A percentile compares a stretch with the other conserved stretches of the same genome.
Conservation (phyloP, 345 rosid species). For the Populus pruinosa region DNA sequence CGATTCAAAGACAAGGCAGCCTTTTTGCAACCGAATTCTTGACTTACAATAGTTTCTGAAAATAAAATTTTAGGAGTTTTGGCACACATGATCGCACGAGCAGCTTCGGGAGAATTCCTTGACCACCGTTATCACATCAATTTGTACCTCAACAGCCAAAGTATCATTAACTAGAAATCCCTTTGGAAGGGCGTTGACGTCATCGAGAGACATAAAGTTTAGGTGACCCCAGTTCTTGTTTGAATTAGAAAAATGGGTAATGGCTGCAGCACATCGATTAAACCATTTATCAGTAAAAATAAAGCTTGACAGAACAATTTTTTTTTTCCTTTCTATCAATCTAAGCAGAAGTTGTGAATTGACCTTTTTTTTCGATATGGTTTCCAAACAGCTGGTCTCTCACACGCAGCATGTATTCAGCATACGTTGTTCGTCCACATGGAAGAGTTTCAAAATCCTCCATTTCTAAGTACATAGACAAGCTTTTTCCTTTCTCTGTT, state of each 20-base stretch:
- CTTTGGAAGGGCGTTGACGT: not conserved
- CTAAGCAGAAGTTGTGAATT: not conserved
- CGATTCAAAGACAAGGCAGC: not conserved
- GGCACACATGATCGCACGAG: not conserved
- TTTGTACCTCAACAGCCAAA: not conserved
- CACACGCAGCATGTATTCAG: not conserved
- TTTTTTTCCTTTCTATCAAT: not conserved
- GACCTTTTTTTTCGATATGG: not conserved
- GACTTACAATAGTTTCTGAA: not conserved
- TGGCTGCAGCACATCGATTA: not conserved
- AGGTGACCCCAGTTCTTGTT: not conserved
- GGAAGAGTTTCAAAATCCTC: not conserved
- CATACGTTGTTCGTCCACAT: not conserved
- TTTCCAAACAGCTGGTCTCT: not conserved
- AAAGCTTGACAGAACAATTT: not conserved
- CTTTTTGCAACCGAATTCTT: not conserved
- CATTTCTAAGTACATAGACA: not conserved
- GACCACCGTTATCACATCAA: not conserved
- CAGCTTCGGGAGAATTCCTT: not conserved
- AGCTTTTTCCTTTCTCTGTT: not conserved
- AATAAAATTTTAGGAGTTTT: not conserved
- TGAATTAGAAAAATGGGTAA: not conserved
- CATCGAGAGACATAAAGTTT: not conserved
- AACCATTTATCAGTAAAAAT: not conserved
- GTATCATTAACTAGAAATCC: slow-evolving; percentile 1